Percentiles rank a stretch among this genome's conserved stretches.
Evolutionary conservation across 139 green algal species (phyloP).

Genomic region (Pleodorina starrii): DNA sequence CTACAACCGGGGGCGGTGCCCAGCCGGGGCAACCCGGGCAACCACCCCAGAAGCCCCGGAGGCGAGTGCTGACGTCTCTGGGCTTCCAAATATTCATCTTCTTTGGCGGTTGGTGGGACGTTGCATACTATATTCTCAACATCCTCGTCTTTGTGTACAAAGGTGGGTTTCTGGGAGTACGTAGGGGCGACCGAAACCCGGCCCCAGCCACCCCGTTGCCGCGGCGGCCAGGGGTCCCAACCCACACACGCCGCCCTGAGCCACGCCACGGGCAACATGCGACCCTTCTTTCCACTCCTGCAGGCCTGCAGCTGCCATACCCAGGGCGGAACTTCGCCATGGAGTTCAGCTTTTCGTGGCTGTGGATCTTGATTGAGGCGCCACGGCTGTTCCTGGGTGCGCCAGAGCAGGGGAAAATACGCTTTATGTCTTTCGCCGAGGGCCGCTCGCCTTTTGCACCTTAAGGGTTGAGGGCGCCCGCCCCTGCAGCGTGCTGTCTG

Average conservation of each 20-base stretch:
- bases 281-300: too few relatives aligned
- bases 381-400: conserved; percentile 68
- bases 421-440: too few relatives aligned
- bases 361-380: conserved; percentile 71
- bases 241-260: too few relatives aligned
- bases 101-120: conserved; percentile 73
- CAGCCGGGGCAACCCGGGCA: neutral
- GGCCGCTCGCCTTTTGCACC: too few relatives aligned
- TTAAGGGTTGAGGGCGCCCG: too few relatives aligned
- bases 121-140: conserved; percentile 67
- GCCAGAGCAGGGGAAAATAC: too few relatives aligned
- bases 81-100: conserved; percentile 70
- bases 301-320: conserved; percentile 71
- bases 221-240: too few relatives aligned
- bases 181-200: too few relatives aligned
- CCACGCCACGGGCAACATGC: too few relatives aligned
- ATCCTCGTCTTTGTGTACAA: conserved; percentile 74
- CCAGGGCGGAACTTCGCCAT: conserved; percentile 65
- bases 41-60: conserved; percentile 46
- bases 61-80: conserved; percentile 67
- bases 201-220: too few relatives aligned
- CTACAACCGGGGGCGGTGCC: neutral
- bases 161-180: conserved; percentile 51
- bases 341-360: conserved; percentile 70
- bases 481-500: neutral